These are phyloP conservation scores for Stentor roeselii DNA, from an alignment of 73 alveolate genomes.

Conservation along the genomic window DNA sequence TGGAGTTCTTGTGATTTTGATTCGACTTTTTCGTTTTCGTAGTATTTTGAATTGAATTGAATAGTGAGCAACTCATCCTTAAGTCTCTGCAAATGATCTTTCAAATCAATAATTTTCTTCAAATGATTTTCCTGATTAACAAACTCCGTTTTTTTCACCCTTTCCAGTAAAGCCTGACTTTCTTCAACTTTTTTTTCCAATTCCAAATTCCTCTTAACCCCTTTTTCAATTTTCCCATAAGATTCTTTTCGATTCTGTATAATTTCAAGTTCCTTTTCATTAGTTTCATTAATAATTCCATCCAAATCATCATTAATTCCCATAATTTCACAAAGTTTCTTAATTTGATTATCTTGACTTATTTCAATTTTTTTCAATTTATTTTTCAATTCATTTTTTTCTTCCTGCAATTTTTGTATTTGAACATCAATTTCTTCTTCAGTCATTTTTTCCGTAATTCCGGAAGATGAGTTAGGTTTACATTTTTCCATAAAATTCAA, in stretches of 20 bases:
- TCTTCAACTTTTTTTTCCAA: slow-evolving; percentile 30
- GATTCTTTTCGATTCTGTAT: slow-evolving; percentile 17
- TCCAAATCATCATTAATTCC: slow-evolving; percentile 27
- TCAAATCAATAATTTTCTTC: slow-evolving; percentile 9
- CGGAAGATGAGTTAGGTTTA: slow-evolving; percentile 7
- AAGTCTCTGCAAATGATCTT: slow-evolving; percentile 25
- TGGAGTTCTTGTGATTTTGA: slow-evolving; percentile 34
- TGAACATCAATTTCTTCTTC: slow-evolving; percentile 27
- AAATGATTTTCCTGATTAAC: slow-evolving; percentile 28
- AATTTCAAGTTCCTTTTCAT: background rate
- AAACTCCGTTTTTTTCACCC: background rate
- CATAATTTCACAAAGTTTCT: slow-evolving; percentile 10
- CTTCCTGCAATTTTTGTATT: slow-evolving; percentile 20
- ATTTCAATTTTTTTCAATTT: slow-evolving; percentile 11
- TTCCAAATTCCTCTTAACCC: slow-evolving; percentile 14
- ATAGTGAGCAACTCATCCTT: slow-evolving; percentile 21
- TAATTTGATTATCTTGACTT: background rate
- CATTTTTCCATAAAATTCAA: slow-evolving; percentile 29
- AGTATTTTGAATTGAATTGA: background rate
- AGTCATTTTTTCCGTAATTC: background rate
- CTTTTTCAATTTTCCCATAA: background rate
- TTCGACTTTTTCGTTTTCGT: slow-evolving; percentile 26
- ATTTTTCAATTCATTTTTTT: slow-evolving; percentile 30
- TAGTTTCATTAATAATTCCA: background rate
- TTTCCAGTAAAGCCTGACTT: slow-evolving; percentile 20